Percentiles rank a stretch among this genome's conserved stretches.
phyloP scores from a whole-genome alignment of 345 rosid species.

The Limnanthes douglasii region DNA sequence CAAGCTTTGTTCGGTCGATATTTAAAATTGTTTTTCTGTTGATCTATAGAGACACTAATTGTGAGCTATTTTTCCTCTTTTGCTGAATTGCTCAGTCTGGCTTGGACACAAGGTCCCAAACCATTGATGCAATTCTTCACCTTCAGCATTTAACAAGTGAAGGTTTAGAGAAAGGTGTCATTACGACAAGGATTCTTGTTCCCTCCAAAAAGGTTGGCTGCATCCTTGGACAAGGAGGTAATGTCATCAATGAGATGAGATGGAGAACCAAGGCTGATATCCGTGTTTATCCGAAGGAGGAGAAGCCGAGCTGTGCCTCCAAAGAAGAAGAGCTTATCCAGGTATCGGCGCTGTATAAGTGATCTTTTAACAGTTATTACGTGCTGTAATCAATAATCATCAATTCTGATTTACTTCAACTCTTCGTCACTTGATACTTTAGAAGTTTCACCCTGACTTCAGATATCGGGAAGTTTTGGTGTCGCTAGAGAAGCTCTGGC shows the following conservation, averaged over 20 bases:
- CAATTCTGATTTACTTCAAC: not conserved
- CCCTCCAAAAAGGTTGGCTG: slow-evolving; percentile 46
- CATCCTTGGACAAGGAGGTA: slow-evolving; percentile 52
- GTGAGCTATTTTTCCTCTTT: not conserved
- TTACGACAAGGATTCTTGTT: slow-evolving; percentile 37
- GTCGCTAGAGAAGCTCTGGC: slow-evolving; percentile 43
- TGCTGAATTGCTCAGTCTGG: slow-evolving; percentile 12
- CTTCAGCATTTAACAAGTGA: slow-evolving; percentile 40
- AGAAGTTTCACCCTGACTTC: slow-evolving; percentile 4
- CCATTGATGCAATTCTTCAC: slow-evolving; percentile 43
- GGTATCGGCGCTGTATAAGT: slow-evolving; percentile 13
- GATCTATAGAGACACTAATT: not conserved
- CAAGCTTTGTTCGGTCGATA: not conserved
- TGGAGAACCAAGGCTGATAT: slow-evolving; percentile 46
- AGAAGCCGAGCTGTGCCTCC: slow-evolving; percentile 33
- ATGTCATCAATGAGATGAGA: slow-evolving; percentile 50
- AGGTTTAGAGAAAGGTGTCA: slow-evolving; percentile 24
- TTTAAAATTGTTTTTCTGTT: too few relatives aligned
- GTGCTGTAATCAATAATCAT: not conserved
- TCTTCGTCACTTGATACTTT: not conserved
- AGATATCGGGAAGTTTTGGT: slow-evolving; percentile 38
- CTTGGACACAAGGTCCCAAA: slow-evolving; percentile 29
- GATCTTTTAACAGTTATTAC: not conserved
- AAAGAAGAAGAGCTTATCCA: slow-evolving; percentile 54
- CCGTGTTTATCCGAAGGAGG: slow-evolving; percentile 39